Evolutionary conservation across 2,329 filamentous ascomycete species (phyloP).

Genomic region (Cordyceps militaris): DNA sequence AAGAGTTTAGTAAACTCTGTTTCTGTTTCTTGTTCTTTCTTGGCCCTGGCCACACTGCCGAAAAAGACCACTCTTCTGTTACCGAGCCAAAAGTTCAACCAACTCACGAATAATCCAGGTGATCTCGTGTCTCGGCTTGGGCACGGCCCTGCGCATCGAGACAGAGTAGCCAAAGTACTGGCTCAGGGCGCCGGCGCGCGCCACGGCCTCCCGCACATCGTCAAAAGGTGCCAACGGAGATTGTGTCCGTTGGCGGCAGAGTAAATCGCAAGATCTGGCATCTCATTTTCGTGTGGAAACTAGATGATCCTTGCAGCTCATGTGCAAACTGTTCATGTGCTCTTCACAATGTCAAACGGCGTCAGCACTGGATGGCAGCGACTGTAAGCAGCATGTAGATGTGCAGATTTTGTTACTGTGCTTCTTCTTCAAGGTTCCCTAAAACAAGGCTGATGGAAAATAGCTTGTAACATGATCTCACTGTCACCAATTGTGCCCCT

Average conservation of each 20-base stretch:
- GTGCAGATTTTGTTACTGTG: too few relatives aligned
- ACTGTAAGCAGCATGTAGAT: too few relatives aligned
- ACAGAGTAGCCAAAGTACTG: constrained; percentile 11
- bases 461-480: background rate
- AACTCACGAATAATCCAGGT: constrained; percentile 8
- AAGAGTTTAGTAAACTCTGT: background rate
- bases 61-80: too few relatives aligned
- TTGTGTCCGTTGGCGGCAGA: background rate
- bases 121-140: constrained; percentile 6
- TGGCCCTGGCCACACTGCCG: too few relatives aligned
- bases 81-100: too few relatives aligned
- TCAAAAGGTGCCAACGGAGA: background rate
- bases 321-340: background rate
- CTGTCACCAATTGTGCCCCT: background rate
- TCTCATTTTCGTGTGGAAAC: background rate
- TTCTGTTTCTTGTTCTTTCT: background rate
- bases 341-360: background rate
- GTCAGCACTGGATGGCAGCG: background rate
- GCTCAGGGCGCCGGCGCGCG: background rate
- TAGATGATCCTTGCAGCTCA: background rate
- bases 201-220: background rate
- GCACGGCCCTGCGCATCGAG: background rate
- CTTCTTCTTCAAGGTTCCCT: background rate
- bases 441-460: background rate
- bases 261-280: constrained; percentile 1